Evolutionary conservation across 345 rosid species (phyloP).

Genomic region (Eucalyptus pauciflora): DNA sequence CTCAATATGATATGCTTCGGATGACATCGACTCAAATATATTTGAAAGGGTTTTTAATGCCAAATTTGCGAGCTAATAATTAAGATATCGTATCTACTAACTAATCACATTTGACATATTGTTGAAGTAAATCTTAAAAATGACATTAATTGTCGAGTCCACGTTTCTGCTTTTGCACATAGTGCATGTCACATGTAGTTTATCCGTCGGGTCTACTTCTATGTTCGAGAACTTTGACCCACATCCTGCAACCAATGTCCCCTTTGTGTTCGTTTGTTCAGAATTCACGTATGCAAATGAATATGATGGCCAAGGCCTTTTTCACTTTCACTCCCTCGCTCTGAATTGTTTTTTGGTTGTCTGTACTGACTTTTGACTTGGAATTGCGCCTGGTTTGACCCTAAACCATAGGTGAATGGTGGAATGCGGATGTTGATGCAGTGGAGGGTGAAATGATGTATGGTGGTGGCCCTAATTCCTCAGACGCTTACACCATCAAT

Average conservation of each 20-base stretch:
- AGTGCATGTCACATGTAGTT: not conserved
- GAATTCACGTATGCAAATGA: not conserved
- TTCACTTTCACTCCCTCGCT: not conserved
- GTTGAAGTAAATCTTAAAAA: not conserved
- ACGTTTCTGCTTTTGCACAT: not conserved
- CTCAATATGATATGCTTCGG: not conserved
- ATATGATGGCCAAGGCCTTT: not conserved
- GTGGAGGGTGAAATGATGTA: constrained; percentile 33
- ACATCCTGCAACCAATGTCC: not conserved
- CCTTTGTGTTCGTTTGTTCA: not conserved
- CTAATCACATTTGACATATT: not conserved
- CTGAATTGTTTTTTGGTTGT: not conserved
- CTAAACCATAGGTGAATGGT: constrained; percentile 47
- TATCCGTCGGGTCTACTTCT: not conserved
- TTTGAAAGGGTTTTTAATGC: not conserved
- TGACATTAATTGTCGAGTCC: not conserved
- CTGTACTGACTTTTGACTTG: not conserved
- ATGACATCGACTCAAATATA: not conserved
- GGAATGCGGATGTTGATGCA: constrained; percentile 38
- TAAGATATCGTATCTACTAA: not conserved
- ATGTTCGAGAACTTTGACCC: not conserved
- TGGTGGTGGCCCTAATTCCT: constrained; percentile 34
- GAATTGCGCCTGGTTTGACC: not conserved
- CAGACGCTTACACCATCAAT: constrained; percentile 56
- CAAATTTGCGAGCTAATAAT: not conserved